Evolutionary conservation across 169 alveolate species (phyloP), one percentile per base, ranked within the genome.

Genomic region (Theileria annulata): DNA sequence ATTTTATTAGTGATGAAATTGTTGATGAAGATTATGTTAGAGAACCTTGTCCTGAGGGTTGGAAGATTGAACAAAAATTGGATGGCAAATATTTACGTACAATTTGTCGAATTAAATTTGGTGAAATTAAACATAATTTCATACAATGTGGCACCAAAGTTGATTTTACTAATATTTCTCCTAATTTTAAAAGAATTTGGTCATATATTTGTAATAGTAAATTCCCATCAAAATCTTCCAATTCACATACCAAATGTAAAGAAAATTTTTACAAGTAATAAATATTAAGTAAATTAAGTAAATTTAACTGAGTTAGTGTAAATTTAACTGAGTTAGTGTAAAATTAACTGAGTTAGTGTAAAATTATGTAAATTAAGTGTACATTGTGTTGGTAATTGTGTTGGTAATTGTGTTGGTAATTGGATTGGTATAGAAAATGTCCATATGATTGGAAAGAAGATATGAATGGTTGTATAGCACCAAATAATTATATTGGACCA

Each of bases 21-120:
- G 86, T 64, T 80, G 77, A 63, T 15, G 80, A 81, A 42, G 92
- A 86, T 62, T 89, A 78, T 54, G 82, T 86, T 17, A 62, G 87
- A 25, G 75, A 85, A 10, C 73, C 84, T 59, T 88, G 94, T 71
- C 94, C 94, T n/a, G 33, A 80, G 42, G 92, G 92, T 3, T 88
- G 94, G 94, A 71, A 58, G 17, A 42, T 19, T 12, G 71, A 73
- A 51, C 51, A 73, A 21, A 69, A 69, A 12, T 63, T 79, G 47
- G 82, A 75, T 48, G 91, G 77, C 30, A 51, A 30, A 13, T 28
- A 73, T 30, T 31, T 81, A 19, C 77, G 85, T 21, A 77, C 71
- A 59, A 28, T 75, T 13, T 86, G 92, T 80, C 42, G 79, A 49
- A 63, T 87, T 0, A 87, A 91, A 0, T 30, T 19, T 27, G 87